Conservation (phyloP, 225 moss, liverwort and hornwort species). For the Polytrichum commune region DNA sequence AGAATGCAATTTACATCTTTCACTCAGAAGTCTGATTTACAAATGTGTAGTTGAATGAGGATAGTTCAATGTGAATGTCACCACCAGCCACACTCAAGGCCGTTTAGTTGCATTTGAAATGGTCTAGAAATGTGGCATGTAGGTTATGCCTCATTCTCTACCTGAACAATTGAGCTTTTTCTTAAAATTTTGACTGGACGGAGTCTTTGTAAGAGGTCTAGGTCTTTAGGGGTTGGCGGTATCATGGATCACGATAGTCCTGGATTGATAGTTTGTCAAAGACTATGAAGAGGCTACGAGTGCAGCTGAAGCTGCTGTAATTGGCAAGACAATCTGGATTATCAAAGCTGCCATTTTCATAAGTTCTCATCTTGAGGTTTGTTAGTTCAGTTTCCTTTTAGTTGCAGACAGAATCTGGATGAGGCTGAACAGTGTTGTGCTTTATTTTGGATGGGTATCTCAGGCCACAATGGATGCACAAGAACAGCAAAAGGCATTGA, state of each 20-base stretch:
- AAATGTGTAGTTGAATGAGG: background rate
- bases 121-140: too few species aligned
- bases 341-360: too few species aligned
- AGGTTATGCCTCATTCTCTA: background rate
- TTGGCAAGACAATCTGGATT: too few species aligned
- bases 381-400: background rate
- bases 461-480: conserved; percentile 69
- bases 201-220: background rate
- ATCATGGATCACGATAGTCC: too few species aligned
- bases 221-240: too few species aligned
- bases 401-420: background rate
- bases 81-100: background rate
- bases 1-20: too few species aligned
- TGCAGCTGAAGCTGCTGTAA: background rate
- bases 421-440: conserved; percentile 9
- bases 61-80: background rate
- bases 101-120: too few species aligned
- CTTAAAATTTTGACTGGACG: background rate
- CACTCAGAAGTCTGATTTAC: background rate
- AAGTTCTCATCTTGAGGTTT: background rate
- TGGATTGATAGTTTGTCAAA: too few species aligned
- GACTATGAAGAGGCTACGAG: background rate
- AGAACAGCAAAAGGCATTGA: conserved; percentile 69
- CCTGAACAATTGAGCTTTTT: background rate
- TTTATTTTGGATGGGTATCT: conserved; percentile 4